Percentiles rank a stretch among this genome's conserved stretches.
Conservation (phyloP, 116 monocot genomes). For the Zostera marina region DNA sequence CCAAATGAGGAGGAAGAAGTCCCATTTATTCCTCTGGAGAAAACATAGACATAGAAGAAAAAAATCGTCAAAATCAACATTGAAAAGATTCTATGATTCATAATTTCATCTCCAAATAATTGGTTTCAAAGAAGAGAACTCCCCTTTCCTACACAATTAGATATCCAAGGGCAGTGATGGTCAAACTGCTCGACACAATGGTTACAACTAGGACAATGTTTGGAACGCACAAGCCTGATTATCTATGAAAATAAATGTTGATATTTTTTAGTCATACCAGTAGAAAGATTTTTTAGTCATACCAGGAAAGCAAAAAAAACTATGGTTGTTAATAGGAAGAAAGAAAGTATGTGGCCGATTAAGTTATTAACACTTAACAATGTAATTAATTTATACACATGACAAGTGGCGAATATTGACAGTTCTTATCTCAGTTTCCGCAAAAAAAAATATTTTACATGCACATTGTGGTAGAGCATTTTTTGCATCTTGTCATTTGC, state of each 20-base stretch:
- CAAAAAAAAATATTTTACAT: too few species aligned
- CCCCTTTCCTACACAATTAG: conserved; percentile 96
- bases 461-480: too few species aligned
- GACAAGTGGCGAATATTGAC: neutral
- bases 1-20: conserved; percentile 80
- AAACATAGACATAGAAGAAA: too few species aligned
- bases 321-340: neutral
- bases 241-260: conserved; percentile 23
- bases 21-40: conserved; percentile 80
- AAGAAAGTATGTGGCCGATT: too few species aligned
- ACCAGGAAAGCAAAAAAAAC: neutral
- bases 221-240: conserved; percentile 80
- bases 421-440: neutral
- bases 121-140: conserved; percentile 2
- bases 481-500: too few species aligned
- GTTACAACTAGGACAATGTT: conserved; percentile 83
- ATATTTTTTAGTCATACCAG: neutral
- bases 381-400: neutral
- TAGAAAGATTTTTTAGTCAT: too few species aligned
- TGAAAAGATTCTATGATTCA: neutral
- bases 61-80: neutral
- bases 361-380: neutral
- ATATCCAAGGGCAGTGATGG: conserved; percentile 95
- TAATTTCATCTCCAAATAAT: neutral
- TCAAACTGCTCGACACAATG: conserved; percentile 95